Percentiles rank a stretch among this genome's conserved stretches.
Evolutionary conservation across 306 rosid species (phyloP).

Genomic region (Citrullus amarus): DNA sequence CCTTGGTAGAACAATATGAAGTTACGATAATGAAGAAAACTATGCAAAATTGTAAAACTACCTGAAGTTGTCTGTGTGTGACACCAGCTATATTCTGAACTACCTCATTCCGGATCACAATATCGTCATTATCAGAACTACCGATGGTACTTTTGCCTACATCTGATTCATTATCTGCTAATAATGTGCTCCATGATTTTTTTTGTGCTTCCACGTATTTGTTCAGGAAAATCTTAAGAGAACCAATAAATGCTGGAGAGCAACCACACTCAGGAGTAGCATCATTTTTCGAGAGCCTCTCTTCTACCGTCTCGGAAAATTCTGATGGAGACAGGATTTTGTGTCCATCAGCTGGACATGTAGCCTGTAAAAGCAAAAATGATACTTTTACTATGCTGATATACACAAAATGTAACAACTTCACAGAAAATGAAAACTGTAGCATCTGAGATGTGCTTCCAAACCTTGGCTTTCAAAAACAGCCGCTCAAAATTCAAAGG

Average conservation of each 20-base stretch:
- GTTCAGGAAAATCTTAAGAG: conserved; percentile 46
- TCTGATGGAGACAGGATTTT: conserved; percentile 50
- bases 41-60: conserved; percentile 16
- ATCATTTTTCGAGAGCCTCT: conserved; percentile 44
- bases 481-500: conserved; percentile 75
- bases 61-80: conserved; percentile 71
- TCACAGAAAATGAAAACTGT: background rate
- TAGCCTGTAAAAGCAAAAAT: conserved; percentile 37
- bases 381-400: background rate
- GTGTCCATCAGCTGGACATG: conserved; percentile 45
- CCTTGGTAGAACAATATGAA: background rate
- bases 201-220: conserved; percentile 22
- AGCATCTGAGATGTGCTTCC: conserved; percentile 10
- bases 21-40: background rate
- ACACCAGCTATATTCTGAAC: conserved; percentile 48
- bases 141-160: background rate
- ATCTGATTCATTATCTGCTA: conserved; percentile 10
- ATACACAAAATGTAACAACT: background rate
- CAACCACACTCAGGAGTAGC: conserved; percentile 43
- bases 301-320: conserved; percentile 35
- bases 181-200: conserved; percentile 17
- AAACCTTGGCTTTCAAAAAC: conserved; percentile 68
- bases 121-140: conserved; percentile 16
- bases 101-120: conserved; percentile 28
- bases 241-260: conserved; percentile 37